Conservation (phyloP, 768 basidiomycete species). For the Lactarius hengduanensis region DNA sequence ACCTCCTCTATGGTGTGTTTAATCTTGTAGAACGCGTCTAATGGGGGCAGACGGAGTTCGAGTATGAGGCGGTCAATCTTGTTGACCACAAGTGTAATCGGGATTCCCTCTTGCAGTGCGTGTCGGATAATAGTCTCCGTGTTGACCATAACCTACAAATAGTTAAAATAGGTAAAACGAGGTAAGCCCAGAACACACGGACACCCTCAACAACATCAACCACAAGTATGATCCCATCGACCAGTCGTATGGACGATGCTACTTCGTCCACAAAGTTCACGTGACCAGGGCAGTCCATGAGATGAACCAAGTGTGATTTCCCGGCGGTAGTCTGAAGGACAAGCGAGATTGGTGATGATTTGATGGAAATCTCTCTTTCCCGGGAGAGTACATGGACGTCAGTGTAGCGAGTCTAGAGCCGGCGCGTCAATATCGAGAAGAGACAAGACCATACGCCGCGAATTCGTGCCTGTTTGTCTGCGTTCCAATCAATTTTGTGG, state of each 20-base stretch:
- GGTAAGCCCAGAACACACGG: slow-evolving; percentile 17
- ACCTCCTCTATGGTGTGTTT: slow-evolving; percentile 99
- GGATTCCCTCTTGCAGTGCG: slow-evolving; percentile 83
- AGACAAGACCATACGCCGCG: background rate
- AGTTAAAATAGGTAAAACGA: slow-evolving; percentile 21
- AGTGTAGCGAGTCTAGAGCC: slow-evolving; percentile 81
- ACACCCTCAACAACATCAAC: slow-evolving; percentile 99
- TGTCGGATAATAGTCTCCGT: slow-evolving; percentile 87
- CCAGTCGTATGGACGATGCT: slow-evolving; percentile 79
- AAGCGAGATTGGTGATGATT: slow-evolving; percentile 96
- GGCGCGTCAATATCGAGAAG: slow-evolving; percentile 20
- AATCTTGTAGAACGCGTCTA: slow-evolving; percentile 98
- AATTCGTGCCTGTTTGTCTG: slow-evolving; percentile 63
- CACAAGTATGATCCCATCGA: slow-evolving; percentile 89
- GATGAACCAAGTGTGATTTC: slow-evolving; percentile 90
- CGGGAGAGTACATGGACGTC: slow-evolving; percentile 92
- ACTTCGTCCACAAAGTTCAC: slow-evolving; percentile 99
- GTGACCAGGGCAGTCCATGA: slow-evolving; percentile 97
- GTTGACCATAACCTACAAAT: slow-evolving; percentile 80
- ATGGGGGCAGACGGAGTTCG: slow-evolving; percentile 91
- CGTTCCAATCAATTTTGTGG: slow-evolving; percentile 91
- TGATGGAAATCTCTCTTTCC: slow-evolving; percentile 89
- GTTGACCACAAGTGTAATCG: slow-evolving; percentile 92
- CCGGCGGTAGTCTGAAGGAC: slow-evolving; percentile 80
- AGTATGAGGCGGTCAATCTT: slow-evolving; percentile 97